Evolutionary conservation across 345 rosid genomes (phyloP), one percentile per base, ranked within the genome.

Genomic region (Triadica sebifera): DNA sequence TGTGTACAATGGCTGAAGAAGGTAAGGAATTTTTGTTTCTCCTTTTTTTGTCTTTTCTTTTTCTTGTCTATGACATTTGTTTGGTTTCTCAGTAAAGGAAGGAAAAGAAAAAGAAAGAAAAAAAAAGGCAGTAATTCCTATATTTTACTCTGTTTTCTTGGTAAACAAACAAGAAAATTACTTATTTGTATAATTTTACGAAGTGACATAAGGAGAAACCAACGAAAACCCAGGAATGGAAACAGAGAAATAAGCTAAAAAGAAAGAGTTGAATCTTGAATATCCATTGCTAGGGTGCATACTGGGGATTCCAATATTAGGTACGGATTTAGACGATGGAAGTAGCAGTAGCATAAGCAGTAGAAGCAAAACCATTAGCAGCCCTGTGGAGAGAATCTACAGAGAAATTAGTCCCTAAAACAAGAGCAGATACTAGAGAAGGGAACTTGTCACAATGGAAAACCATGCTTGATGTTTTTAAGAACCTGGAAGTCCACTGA

Each of bases 201-300:
- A 62, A 87, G 89, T 76, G 80, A 77, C 51, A 72, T 82, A 25
- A 45, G 57, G 73, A 56, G 77, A 82, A 76, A 69, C 57, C 72
- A 77, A 55, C 46, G 82, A 77, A 16, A 78, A 60, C 45, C 70
- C 75, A 69, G 85, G 82, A 70, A 79, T 73, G 74, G 79, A 79
- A 69, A 2, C 56, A 1, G n/a, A 34, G 46, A 10, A 17, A 11
- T 82, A 67, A 67, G 25, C 22, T 7, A 37, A 67, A 43, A 78
- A 61, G 57, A 64, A 34, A 61, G 84, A 81, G 1, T 73, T 49
- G 29, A 46, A 11, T 0, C 56, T 67, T 12, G 89, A 83, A 10
- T 70, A 71, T 22, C 72, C 81, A 25, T 91, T 92, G 0, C 93
- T 93, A 24, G 83, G 91, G 73, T 80, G 91, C 25, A 90, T 90